Evolutionary conservation across 2,329 filamentous ascomycete genomes (phyloP).

Genomic region (Nigrospora sphaerica): DNA sequence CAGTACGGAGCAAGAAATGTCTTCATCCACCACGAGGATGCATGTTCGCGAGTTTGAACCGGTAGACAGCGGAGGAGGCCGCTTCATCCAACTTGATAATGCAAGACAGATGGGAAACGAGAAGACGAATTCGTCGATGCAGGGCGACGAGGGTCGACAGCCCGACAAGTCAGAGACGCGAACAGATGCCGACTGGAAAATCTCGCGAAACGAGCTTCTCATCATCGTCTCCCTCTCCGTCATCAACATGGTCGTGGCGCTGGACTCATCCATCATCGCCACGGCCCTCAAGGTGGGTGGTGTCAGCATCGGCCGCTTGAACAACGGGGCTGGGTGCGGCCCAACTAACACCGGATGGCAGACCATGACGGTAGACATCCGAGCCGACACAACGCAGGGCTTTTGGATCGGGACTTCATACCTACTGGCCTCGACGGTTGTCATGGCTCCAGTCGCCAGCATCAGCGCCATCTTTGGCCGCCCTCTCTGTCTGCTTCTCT

Average conservation of each 20-base stretch:
- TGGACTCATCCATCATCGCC: conserved; percentile 7
- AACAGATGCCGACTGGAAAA: conserved; percentile 2
- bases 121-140: no score
- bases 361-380: conserved; percentile 5
- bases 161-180: background rate
- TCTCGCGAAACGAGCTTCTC: conserved; percentile 3
- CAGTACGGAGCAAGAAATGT: no score
- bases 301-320: background rate
- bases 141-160: no score
- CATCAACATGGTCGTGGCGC: conserved; percentile 8
- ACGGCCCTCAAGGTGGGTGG: conserved; percentile 5
- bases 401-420: conserved; percentile 8
- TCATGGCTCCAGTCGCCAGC: conserved; percentile 6
- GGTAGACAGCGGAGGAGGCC: no score
- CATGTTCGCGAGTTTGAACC: no score
- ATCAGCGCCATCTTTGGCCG: conserved; percentile 6
- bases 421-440: conserved; percentile 4
- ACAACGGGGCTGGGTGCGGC: no score
- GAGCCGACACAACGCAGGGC: conserved; percentile 3
- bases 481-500: background rate
- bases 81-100: no score
- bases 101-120: no score
- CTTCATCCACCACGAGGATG: no score
- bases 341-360: background rate
- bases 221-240: conserved; percentile 4